Base-by-base conservation (phyloP, 169 alveolate species). In the Perkinsus chesapeaki region DNA sequence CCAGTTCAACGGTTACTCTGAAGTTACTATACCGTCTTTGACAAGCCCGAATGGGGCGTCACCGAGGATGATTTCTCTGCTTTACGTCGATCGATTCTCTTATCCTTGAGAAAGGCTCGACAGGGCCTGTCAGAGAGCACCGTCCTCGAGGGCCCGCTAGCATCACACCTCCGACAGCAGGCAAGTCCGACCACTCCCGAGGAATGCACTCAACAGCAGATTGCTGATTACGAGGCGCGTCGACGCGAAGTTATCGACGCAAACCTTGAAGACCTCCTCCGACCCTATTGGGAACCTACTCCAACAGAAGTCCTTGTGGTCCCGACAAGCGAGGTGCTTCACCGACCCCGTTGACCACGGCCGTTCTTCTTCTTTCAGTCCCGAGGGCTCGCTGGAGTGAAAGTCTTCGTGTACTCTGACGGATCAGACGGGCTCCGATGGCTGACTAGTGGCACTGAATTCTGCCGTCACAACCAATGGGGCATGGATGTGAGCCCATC, bases 401-500 rank as follows among this genome's bases (percentile, higher is more conserved):
- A 47, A 9, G 39, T 91, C 23, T 91, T 16, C 92, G 92, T 91
- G 73, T 91, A 91, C 39, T 39, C 39, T 60, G 92, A 91, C 37
- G 92, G 92, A 27, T 91, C 39, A 0, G 34, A 16, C 39, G 47
- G 47, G 36, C 39, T 91, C 31, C 72, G 48, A 12, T 38, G 39
- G 39, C 92, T 91, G 60, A 91, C 92, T 34, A 91, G 72, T 16
- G 92, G 92, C 3, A 60, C 92, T 16, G 39, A 39, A n/a, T 91
- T 91, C 48, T 91, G 92, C 92, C 92, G 39, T 37, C 48, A 47
- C 19, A 34, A 47, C 3, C 92, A 91, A 34, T 91, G 92, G 72
- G 92, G 92, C 60, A n/a, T 43, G 60, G 60, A 43, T 16, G 60
- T 43, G 16, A 16, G 60, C 16, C 60, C 23, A 43, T 16, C 60